Conservation (phyloP, 441 rosid genomes). For the Jatropha multifida region DNA sequence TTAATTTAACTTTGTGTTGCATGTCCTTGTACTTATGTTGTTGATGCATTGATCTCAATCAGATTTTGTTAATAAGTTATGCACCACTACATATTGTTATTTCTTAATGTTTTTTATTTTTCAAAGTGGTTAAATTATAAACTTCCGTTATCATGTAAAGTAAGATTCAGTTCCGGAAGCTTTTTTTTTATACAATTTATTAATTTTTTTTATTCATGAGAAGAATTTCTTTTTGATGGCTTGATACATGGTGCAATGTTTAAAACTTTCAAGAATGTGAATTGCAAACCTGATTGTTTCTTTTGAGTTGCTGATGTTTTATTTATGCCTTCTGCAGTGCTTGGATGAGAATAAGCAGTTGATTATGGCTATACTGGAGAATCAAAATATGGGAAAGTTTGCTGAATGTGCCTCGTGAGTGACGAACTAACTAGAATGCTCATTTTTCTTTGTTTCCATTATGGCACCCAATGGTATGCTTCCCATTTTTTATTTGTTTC, state of each 20-base stretch:
- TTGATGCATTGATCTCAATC: neutral
- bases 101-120: neutral
- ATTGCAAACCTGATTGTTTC: neutral
- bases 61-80: neutral
- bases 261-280: slow-evolving; percentile 1
- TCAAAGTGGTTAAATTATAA: neutral
- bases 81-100: neutral
- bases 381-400: slow-evolving; percentile 78
- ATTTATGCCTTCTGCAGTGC: slow-evolving; percentile 41
- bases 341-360: slow-evolving; percentile 82
- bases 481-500: too few species aligned
- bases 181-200: neutral
- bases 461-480: slow-evolving; percentile 3
- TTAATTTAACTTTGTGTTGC: neutral
- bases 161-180: neutral
- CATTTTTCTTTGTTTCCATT: slow-evolving; percentile 13
- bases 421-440: slow-evolving; percentile 9
- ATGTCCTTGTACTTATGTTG: neutral
- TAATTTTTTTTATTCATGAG: neutral
- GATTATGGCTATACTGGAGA: slow-evolving; percentile 81
- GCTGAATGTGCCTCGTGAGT: slow-evolving; percentile 84
- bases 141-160: too few species aligned
- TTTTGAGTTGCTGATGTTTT: slow-evolving; percentile 7
- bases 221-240: neutral
- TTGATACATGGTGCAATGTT: neutral